A percentile compares a stretch with the other conserved stretches of the same genome.
Conservation (phyloP, 2,329 filamentous ascomycete species). For the Colletotrichum acutatum region DNA sequence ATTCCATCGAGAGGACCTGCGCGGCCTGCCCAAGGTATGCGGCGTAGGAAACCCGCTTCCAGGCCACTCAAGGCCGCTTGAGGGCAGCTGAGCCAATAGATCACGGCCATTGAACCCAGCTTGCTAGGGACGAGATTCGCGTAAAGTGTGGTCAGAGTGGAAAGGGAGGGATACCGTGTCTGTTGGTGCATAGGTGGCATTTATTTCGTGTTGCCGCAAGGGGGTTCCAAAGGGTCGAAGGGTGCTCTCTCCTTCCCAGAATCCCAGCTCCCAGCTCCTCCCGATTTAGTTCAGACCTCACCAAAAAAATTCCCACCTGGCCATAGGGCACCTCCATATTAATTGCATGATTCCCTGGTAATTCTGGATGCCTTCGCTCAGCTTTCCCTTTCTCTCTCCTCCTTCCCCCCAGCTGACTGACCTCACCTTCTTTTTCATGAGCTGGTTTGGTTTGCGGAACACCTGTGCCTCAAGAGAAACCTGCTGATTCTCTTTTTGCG, state of each 20-base stretch:
- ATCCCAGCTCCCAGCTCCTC: constrained; percentile 16
- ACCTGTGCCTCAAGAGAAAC: constrained; percentile 16
- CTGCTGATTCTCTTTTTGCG: constrained; percentile 7
- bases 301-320: constrained; percentile 29
- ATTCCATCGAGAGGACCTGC: constrained; percentile 29
- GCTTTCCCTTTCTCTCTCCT: constrained; percentile 2
- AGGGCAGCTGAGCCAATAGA: constrained; percentile 12
- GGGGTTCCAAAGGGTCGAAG: background rate
- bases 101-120: background rate
- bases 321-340: constrained; percentile 28
- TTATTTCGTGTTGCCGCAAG: constrained; percentile 34
- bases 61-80: no score
- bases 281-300: constrained; percentile 31
- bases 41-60: background rate
- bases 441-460: constrained; percentile 14
- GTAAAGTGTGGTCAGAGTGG: constrained; percentile 27
- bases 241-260: background rate
- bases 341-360: constrained; percentile 31
- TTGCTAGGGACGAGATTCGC: constrained; percentile 17
- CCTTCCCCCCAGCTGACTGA: background rate
- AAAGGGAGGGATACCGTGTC: constrained; percentile 33
- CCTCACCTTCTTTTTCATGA: constrained; percentile 24
- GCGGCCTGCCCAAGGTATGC: constrained; percentile 8
- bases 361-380: background rate
- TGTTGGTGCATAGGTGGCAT: constrained; percentile 37